These are phyloP conservation scores for Ambrosiella cleistominuta DNA, from an alignment of 2,329 filamentous ascomycete genomes.

Conservation along the genomic window DNA sequence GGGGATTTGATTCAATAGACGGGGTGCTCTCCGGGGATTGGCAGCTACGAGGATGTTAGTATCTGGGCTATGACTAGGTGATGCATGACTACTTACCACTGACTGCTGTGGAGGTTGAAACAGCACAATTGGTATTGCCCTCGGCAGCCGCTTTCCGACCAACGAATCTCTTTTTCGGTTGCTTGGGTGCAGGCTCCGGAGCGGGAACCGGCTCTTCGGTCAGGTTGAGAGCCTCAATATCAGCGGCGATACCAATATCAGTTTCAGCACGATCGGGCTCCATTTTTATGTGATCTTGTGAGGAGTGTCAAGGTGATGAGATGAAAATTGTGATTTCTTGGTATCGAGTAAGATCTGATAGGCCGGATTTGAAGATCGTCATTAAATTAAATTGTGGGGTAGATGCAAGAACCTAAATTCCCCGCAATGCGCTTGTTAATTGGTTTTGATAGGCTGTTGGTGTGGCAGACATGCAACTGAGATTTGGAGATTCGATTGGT, in stretches of 20 bases:
- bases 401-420: constrained; percentile 8
- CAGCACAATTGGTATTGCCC: constrained; percentile 23
- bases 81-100: constrained; percentile 2
- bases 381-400: constrained; percentile 13
- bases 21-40: constrained; percentile 51
- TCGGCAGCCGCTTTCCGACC: constrained; percentile 52
- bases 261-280: constrained; percentile 56
- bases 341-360: constrained; percentile 5
- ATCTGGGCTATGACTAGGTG: not conserved
- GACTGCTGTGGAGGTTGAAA: constrained; percentile 11
- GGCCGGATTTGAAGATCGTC: not conserved
- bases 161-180: constrained; percentile 85
- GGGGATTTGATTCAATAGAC: constrained; percentile 83
- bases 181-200: constrained; percentile 25
- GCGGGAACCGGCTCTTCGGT: constrained; percentile 16
- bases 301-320: not conserved
- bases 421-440: constrained; percentile 3
- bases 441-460: not conserved
- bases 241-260: constrained; percentile 51
- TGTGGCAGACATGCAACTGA: not conserved
- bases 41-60: constrained; percentile 33
- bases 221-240: constrained; percentile 33
- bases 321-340: not conserved
- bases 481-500: not conserved
- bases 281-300: constrained; percentile 29